phyloP scores from a whole-genome alignment of 2,329 filamentous ascomycete genomes.

The Pseudogymnoascus sp. region DNA sequence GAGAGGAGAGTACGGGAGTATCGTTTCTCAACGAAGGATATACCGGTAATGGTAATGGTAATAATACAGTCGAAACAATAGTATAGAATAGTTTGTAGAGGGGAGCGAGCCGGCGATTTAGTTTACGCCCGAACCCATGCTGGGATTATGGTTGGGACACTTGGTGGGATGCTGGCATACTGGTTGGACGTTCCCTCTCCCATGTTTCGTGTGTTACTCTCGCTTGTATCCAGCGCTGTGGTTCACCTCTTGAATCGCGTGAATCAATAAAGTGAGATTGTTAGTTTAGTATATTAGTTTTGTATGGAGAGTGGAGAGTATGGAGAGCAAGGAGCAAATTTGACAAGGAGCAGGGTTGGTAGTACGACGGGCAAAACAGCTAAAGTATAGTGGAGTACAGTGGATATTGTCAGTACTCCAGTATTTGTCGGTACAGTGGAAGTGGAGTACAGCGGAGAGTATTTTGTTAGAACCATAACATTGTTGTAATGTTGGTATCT shows the following conservation, averaged over 20 bases:
- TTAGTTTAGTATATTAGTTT: not conserved
- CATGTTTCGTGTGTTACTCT: not conserved
- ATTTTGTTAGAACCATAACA: not conserved
- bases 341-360: not conserved
- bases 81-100: not conserved
- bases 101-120: not conserved
- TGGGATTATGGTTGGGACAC: not conserved
- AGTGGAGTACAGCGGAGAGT: not conserved
- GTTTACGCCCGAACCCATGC: not conserved
- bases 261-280: conserved; percentile 2
- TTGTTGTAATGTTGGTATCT: conserved; percentile 1
- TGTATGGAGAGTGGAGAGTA: no score
- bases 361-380: not conserved
- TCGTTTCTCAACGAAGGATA: not conserved
- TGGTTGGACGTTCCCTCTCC: not conserved
- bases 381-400: not conserved
- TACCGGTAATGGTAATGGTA: not conserved
- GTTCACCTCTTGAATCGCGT: conserved; percentile 1
- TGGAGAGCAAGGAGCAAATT: not conserved
- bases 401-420: no score
- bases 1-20: not conserved
- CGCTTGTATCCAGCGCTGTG: not conserved
- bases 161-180: no score
- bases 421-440: no score
- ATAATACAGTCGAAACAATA: not conserved